Evolutionary conservation across 257 asterid species (phyloP).

Genomic region (Nicotiana obtusifolia): DNA sequence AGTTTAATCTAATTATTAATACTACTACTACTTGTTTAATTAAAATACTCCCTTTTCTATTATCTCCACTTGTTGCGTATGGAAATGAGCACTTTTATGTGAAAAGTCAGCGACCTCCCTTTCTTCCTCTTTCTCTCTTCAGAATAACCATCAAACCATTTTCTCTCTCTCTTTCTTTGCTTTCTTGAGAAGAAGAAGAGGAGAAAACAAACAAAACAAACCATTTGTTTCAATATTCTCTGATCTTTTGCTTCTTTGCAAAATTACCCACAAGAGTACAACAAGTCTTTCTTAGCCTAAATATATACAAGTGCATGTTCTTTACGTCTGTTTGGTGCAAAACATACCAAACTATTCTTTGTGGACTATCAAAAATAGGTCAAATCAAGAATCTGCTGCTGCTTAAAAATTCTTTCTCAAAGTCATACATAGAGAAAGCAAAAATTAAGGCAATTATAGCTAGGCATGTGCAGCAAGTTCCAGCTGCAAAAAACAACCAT

Average conservation of each 20-base stretch:
- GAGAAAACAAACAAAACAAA: background rate
- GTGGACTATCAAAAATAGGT: constrained; percentile 6
- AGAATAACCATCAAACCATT: constrained; percentile 9
- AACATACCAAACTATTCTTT: constrained; percentile 9
- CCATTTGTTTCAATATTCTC: constrained; percentile 7
- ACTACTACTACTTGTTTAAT: background rate
- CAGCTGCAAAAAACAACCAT: constrained; percentile 24
- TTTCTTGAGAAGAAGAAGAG: constrained; percentile 4
- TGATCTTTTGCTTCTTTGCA: constrained; percentile 3
- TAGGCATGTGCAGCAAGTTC: constrained; percentile 40
- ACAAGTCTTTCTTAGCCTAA: constrained; percentile 8
- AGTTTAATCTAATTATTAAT: constrained; percentile 22
- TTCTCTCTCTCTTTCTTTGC: constrained; percentile 15
- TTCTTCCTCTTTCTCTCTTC: constrained; percentile 18
- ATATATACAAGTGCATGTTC: constrained; percentile 21
- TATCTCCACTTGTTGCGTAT: constrained; percentile 39
- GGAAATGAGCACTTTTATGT: constrained; percentile 33
- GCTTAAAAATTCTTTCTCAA: background rate
- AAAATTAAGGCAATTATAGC: background rate
- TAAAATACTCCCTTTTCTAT: constrained; percentile 11
- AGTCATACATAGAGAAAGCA: background rate
- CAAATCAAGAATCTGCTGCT: background rate
- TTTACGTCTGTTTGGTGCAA: constrained; percentile 26
- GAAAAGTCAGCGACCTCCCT: constrained; percentile 60
- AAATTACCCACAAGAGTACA: background rate